Base-by-base conservation (phyloP, 78 protist species). In the Acrasis kona region DNA sequence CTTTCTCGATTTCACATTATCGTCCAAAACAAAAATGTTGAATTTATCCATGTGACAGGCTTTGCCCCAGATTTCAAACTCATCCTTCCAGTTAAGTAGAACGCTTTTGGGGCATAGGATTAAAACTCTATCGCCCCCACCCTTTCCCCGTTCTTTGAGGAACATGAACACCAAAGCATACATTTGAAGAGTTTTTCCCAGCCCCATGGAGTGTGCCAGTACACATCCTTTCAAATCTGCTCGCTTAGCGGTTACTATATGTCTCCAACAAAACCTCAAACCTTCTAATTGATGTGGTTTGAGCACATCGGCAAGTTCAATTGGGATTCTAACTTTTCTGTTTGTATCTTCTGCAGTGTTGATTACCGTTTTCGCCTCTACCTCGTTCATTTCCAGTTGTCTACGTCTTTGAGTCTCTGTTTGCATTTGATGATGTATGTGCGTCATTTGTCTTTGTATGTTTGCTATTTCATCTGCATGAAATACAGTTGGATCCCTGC, bases 161-260 rank as follows among this genome's bases (percentile, higher is more conserved):
- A 50, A 32, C 19, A 50, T 50, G 61, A 19, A 50, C 19, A 19
- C 19, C 19, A 50, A 76, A 29, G 41, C 30, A 70, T 34, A 77
- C 4, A 77, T 64, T 32, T 84, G 87, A 2, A 83, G 30, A 4
- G 95, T 71, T 70, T 91, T 91, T 32, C 95, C 95, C 0, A 91
- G 65, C 6, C 96, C 96, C 96, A 91, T 91, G 27, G 88, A 68
- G 61, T 91, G 95, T 8, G 92, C 92, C 4, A 91, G 76, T 3
- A 91, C 70, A 40, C 88, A 84, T 42, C 94, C 94, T 58, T 70
- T 58, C 65, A 3, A 6, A 30, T n/a, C 12, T 30, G 30, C 7
- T 6, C 9, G 30, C 10, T 3, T 2, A n/a, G 68, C 10, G 32
- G n/a, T 73, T 6, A 82, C 80, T 10, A 84, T 10, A 29, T 67